Percentiles rank a stretch among this genome's conserved stretches.
These are phyloP conservation scores for Debaryomyces subglobosus DNA, from an alignment of 1,139 yeast genomes.

Conservation along the genomic window DNA sequence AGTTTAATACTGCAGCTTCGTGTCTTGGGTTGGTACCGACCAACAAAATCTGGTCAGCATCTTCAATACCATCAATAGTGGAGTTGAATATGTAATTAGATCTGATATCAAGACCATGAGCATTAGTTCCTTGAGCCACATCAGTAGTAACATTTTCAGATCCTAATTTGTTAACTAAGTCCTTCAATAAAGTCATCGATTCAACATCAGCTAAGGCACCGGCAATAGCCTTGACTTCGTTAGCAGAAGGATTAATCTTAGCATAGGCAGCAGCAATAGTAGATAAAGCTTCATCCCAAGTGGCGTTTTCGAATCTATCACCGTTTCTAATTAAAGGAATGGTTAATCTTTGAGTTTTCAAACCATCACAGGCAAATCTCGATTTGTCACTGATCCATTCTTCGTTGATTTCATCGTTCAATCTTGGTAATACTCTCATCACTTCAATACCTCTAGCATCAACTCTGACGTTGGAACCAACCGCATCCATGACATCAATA, in stretches of 20 bases:
- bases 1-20: conserved; percentile 87
- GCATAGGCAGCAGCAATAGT: conserved; percentile 68
- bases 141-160: conserved; percentile 84
- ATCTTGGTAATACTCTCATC: conserved; percentile 84
- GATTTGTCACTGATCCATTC: conserved; percentile 93
- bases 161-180: conserved; percentile 73
- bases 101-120: conserved; percentile 75
- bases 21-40: conserved; percentile 89
- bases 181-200: conserved; percentile 80
- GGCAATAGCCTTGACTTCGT: conserved; percentile 79
- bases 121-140: conserved; percentile 61
- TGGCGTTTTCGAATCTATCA: conserved; percentile 69
- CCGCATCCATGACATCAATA: conserved; percentile 81
- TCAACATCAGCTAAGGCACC: conserved; percentile 88
- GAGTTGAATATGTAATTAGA: conserved; percentile 83
- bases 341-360: conserved; percentile 84
- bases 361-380: conserved; percentile 84
- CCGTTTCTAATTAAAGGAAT: conserved; percentile 78
- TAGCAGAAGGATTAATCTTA: conserved; percentile 60
- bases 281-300: conserved; percentile 87
- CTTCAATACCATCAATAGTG: conserved; percentile 77
- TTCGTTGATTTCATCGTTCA: conserved; percentile 85
- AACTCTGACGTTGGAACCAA: conserved; percentile 82
- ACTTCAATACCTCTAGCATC: conserved; percentile 90
- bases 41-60: conserved; percentile 77